Base-by-base conservation (phyloP, 768 basidiomycete species). In the Pulveroboletus sp. region DNA sequence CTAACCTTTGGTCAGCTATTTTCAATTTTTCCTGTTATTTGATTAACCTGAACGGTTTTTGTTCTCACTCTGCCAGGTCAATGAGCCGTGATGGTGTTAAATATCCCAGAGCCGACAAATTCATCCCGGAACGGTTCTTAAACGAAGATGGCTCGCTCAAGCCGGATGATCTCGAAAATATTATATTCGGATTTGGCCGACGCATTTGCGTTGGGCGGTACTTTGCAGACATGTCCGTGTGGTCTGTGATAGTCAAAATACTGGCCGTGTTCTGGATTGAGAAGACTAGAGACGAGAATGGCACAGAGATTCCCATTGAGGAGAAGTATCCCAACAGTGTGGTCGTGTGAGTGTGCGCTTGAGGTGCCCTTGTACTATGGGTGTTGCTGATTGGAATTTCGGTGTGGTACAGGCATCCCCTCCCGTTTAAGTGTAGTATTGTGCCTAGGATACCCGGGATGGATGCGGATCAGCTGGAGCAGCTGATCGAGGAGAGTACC, bases 101-200 rank as follows among this genome's bases (percentile, higher is more conserved):
- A 63, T 75, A 71, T 47, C 66, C 69, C 5, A 64, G 67, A 2
- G 60, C 75, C 3, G 62, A 73, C 32, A 49, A 53, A 21, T 75
- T 74, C 53, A 55, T 49, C 23, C 74, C 75, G 0, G 75, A 75
- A 40, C 64, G 73, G 24, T 76, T 75, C 51, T 48, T 75, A 7
- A 61, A 67, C 17, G 40, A 37, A 1, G 58, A 66, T 0, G 52
- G 61, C 11, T 45, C 48, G 12, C 58, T 66, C 38, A 61, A 48
- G 3, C n/a, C 35, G 0, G 44, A 61, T 23, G 32, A 51, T 13
- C 13, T 47, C 10, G 38, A 51, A 35, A 24, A 50, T 10, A 25
- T 66, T 32, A 47, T 36, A 14, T 66, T 50, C 11, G 64, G 66
- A 11, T 67, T 66, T 25, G 67, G 65, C 19, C 50, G 67, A 29